These are phyloP conservation scores for Podila epigama DNA, from an alignment of 192 early-diverging fungal species.

Conservation along the genomic window DNA sequence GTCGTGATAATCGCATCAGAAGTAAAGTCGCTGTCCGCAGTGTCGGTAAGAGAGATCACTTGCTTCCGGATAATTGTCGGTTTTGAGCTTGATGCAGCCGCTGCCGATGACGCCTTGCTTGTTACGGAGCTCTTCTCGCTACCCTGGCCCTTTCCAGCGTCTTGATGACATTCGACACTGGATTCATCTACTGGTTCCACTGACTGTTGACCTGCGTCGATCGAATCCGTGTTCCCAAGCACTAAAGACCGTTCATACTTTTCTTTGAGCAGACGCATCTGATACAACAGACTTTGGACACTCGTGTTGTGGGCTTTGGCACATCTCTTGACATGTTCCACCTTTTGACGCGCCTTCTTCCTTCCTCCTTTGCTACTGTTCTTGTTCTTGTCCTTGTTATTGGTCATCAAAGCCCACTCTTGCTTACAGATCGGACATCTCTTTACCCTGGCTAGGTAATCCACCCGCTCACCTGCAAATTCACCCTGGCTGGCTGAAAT, in stretches of 20 bases:
- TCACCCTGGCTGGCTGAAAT: background rate
- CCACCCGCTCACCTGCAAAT: slow-evolving; percentile 23
- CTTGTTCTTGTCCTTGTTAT: background rate
- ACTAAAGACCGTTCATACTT: slow-evolving; percentile 24
- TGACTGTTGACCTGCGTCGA: background rate
- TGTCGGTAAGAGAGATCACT: slow-evolving; percentile 24
- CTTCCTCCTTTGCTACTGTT: background rate
- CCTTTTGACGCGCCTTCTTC: slow-evolving; percentile 22
- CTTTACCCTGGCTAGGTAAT: slow-evolving; percentile 26
- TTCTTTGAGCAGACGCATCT: slow-evolving; percentile 32
- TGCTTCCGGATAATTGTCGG: slow-evolving; percentile 13
- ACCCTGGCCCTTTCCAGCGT: background rate
- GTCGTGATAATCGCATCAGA: slow-evolving; percentile 43
- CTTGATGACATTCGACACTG: background rate
- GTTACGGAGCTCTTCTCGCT: background rate
- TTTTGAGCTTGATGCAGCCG: background rate
- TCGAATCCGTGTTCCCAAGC: slow-evolving; percentile 7
- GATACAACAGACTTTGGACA: slow-evolving; percentile 26
- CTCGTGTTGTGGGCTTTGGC: slow-evolving; percentile 23
- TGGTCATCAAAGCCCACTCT: slow-evolving; percentile 16
- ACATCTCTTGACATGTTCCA: slow-evolving; percentile 37
- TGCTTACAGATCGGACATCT: slow-evolving; percentile 40
- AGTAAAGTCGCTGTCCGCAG: slow-evolving; percentile 18
- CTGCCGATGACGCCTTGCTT: too few relatives aligned
- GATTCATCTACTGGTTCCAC: background rate